These are phyloP conservation scores for Ailanthus altissimus DNA, from an alignment of 345 rosid genomes.

Conservation along the genomic window DNA sequence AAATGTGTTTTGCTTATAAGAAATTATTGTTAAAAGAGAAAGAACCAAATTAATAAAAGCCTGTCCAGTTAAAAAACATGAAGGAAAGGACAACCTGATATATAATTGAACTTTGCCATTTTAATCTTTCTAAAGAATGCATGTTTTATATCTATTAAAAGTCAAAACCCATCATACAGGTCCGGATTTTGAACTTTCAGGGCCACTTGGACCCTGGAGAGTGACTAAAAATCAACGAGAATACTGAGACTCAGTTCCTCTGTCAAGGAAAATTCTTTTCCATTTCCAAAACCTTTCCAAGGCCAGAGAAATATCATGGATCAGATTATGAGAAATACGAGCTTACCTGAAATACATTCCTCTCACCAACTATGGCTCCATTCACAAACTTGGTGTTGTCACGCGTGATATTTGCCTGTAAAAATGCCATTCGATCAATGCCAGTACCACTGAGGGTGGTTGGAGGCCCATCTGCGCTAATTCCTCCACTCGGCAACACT, in stretches of 20 bases:
- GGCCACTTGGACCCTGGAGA: background rate
- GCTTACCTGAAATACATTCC: conserved; percentile 96
- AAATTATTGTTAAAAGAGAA: background rate
- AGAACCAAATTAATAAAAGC: background rate
- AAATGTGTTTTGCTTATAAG: background rate
- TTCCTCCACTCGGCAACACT: conserved; percentile 94
- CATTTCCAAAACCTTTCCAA: background rate
- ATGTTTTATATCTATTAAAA: background rate
- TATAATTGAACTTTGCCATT: background rate
- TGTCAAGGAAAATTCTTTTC: background rate
- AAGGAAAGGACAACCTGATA: background rate
- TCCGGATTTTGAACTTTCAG: background rate
- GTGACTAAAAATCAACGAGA: background rate
- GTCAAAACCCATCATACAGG: background rate
- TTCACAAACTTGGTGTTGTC: conserved; percentile 93
- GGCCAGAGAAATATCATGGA: background rate
- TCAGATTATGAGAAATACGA: conserved; percentile 10
- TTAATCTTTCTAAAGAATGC: background rate
- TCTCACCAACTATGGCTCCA: conserved; percentile 95
- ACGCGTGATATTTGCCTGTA: conserved; percentile 94
- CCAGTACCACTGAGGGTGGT: conserved; percentile 99
- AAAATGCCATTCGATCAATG: conserved; percentile 82
- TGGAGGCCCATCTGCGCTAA: conserved; percentile 99
- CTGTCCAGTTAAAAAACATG: background rate
- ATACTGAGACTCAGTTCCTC: background rate